Evolutionary conservation across 305 asterid species (phyloP).

Genomic region (Fraxinus nigra): DNA sequence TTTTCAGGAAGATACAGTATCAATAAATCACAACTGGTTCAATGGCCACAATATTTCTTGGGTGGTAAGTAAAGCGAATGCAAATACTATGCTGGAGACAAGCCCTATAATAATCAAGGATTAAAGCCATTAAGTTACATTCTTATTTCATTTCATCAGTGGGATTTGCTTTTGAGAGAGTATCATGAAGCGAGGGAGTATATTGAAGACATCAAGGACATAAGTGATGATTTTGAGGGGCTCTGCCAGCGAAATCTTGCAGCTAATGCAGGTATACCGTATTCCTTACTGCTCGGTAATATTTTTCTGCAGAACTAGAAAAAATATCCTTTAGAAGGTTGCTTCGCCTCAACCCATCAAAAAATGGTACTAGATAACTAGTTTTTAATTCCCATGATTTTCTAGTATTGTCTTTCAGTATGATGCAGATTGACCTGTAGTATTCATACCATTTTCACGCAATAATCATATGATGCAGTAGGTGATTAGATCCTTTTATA

Average conservation of each 20-base stretch:
- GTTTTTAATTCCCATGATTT: not conserved
- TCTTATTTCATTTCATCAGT: slow-evolving; percentile 42
- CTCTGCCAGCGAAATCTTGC: slow-evolving; percentile 95
- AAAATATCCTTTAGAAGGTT: not conserved
- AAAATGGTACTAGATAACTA: not conserved
- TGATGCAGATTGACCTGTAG: not conserved
- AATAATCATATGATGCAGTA: not conserved
- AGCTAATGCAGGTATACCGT: slow-evolving; percentile 71
- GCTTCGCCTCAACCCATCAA: not conserved
- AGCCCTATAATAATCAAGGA: slow-evolving; percentile 6
- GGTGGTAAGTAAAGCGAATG: slow-evolving; percentile 62
- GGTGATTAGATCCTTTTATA: not conserved
- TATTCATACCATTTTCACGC: not conserved
- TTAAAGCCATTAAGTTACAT: not conserved
- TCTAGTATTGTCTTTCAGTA: not conserved
- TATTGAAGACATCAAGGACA: slow-evolving; percentile 83
- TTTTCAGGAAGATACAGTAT: slow-evolving; percentile 88
- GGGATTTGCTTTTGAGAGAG: slow-evolving; percentile 91
- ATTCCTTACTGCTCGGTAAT: not conserved
- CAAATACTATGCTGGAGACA: slow-evolving; percentile 9
- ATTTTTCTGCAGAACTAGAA: not conserved
- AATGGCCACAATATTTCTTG: slow-evolving; percentile 70
- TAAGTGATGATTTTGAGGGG: slow-evolving; percentile 86
- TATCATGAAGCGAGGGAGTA: slow-evolving; percentile 74
- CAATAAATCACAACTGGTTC: slow-evolving; percentile 98